These are phyloP conservation scores for Lasiodiplodia sp. DNA, from an alignment of 2,329 filamentous ascomycete genomes.

Conservation along the genomic window DNA sequence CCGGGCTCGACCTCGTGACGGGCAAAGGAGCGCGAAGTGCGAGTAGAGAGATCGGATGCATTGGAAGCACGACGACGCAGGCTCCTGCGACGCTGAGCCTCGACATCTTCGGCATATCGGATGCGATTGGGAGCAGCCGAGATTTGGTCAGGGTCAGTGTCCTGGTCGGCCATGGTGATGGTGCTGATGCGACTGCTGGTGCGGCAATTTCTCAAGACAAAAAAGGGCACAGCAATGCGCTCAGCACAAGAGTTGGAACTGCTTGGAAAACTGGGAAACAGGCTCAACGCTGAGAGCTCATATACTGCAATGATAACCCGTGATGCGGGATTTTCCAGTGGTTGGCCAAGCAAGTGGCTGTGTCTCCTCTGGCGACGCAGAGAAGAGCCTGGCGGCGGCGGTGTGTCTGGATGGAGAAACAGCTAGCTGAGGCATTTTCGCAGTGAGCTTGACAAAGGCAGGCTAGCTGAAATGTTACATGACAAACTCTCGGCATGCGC, in stretches of 20 bases:
- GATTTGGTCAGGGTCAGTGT: constrained; percentile 9
- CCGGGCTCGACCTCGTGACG: constrained; percentile 51
- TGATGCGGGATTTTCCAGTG: constrained; percentile 8
- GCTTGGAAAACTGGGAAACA: background rate
- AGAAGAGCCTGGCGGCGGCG: background rate
- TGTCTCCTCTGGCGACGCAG: background rate
- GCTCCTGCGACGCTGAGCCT: constrained; percentile 38
- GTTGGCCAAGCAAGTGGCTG: constrained; percentile 8
- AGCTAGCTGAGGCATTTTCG: constrained; percentile 19
- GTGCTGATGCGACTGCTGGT: background rate
- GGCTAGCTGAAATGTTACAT: constrained; percentile 23
- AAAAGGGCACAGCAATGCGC: background rate
- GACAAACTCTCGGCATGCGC: constrained; percentile 10
- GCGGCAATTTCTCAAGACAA: background rate
- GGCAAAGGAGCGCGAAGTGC: constrained; percentile 47
- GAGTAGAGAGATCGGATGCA: constrained; percentile 39
- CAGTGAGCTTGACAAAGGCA: constrained; percentile 14
- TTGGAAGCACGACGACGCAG: constrained; percentile 32
- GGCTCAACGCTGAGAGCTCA: background rate
- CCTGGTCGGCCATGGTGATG: background rate
- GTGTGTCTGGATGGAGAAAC: constrained; percentile 15
- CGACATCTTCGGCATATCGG: constrained; percentile 46
- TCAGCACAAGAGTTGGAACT: background rate
- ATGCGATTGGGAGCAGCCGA: constrained; percentile 32
- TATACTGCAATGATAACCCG: constrained; percentile 1